A percentile compares a stretch with the other conserved stretches of the same genome.
Conservation (phyloP, 2,329 filamentous ascomycete species). For the Metarhizium sp. region DNA sequence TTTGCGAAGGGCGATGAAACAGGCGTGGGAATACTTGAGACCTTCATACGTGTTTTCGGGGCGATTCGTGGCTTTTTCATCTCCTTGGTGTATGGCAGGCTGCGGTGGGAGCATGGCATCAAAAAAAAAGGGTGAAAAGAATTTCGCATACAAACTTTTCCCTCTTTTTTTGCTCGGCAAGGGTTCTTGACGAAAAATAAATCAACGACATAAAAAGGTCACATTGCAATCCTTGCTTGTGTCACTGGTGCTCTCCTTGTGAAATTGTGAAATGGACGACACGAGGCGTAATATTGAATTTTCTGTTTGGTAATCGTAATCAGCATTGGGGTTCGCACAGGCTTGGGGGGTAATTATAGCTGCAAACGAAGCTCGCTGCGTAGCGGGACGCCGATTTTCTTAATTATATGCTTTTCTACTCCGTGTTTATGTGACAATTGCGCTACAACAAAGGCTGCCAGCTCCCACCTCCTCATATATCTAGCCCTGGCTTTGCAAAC, state of each 20-base stretch:
- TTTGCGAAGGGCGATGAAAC: slow-evolving; percentile 2
- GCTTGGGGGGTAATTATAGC: background rate
- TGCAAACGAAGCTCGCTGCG: background rate
- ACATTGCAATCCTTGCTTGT: background rate
- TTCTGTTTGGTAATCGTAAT: background rate
- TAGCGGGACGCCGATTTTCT: too few relatives aligned
- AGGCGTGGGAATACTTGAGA: slow-evolving; percentile 7
- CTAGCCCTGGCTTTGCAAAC: too few relatives aligned
- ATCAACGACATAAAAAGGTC: slow-evolving; percentile 6
- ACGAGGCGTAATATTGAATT: background rate
- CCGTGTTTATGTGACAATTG: too few relatives aligned
- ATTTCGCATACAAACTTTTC: slow-evolving; percentile 19
- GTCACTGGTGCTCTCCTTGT: background rate
- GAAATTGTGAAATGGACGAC: background rate
- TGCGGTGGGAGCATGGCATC: slow-evolving; percentile 29
- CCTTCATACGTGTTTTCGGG: slow-evolving; percentile 9
- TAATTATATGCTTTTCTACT: too few relatives aligned
- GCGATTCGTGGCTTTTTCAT: slow-evolving; percentile 28
- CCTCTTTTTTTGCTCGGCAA: slow-evolving; percentile 19
- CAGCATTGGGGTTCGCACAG: too few relatives aligned
- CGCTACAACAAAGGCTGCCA: too few relatives aligned
- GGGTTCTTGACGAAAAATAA: slow-evolving; percentile 28
- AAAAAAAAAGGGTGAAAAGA: slow-evolving; percentile 21
- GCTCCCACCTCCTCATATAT: too few relatives aligned
- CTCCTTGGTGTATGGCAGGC: slow-evolving; percentile 28